phyloP scores from a whole-genome alignment of 352 stramenopile species.

The Plasmopara viticola region DNA sequence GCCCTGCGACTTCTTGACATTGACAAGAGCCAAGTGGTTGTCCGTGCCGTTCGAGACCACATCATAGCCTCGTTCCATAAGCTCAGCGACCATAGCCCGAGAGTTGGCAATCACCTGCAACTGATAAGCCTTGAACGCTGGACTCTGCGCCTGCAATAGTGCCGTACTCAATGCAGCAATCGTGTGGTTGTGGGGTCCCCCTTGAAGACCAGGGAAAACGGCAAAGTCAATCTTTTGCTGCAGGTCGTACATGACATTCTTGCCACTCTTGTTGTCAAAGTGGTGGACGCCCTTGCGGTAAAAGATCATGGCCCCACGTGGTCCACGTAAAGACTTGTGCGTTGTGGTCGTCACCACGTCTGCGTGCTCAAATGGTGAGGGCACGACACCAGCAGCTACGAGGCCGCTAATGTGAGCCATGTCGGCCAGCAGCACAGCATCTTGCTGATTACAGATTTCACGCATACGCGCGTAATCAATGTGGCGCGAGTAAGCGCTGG shows the following conservation, averaged over 20 bases:
- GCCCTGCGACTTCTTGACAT: slow-evolving; percentile 93
- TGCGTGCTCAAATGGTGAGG: slow-evolving; percentile 95
- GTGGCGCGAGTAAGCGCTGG: slow-evolving; percentile 96
- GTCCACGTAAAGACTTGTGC: slow-evolving; percentile 98
- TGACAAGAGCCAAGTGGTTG: slow-evolving; percentile 97
- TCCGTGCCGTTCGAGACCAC: slow-evolving; percentile 97
- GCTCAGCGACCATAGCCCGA: slow-evolving; percentile 80
- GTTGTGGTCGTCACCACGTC: slow-evolving; percentile 99
- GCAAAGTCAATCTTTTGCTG: slow-evolving; percentile 99
- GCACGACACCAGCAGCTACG: slow-evolving; percentile 93
- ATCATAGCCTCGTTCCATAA: slow-evolving; percentile 90
- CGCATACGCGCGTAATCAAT: slow-evolving; percentile 99
- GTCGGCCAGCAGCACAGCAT: slow-evolving; percentile 96
- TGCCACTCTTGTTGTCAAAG: slow-evolving; percentile 93
- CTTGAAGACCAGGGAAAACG: slow-evolving; percentile 98
- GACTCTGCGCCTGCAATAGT: slow-evolving; percentile 92
- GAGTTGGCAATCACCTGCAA: slow-evolving; percentile 92
- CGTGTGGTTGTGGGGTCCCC: slow-evolving; percentile 99
- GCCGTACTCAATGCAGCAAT: slow-evolving; percentile 98
- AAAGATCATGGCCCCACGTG: slow-evolving; percentile 99
- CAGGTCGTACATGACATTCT: slow-evolving; percentile 90
- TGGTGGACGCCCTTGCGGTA: slow-evolving; percentile 94
- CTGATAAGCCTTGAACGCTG: slow-evolving; percentile 98
- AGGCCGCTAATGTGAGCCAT: slow-evolving; percentile 99
- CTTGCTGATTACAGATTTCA: slow-evolving; percentile 91